Evolutionary conservation across 2,329 filamentous ascomycete genomes (phyloP), one percentile per base, ranked within the genome.

Genomic region (Nakataea oryzae): DNA sequence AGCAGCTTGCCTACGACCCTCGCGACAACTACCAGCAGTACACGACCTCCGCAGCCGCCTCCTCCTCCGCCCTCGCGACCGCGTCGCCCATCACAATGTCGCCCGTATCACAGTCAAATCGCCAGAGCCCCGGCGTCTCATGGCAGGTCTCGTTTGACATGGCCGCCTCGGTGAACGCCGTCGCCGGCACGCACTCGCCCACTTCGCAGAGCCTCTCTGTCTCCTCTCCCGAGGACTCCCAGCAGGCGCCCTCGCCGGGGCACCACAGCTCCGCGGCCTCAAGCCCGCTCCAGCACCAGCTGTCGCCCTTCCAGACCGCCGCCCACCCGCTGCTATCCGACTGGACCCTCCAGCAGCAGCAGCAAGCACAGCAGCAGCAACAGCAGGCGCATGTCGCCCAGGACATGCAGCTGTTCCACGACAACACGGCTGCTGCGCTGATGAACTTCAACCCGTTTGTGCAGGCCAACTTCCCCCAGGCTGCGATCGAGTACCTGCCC

Each of bases 331-430:
- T 81, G 59, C 71, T 87, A 65, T 81, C 82, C 58, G 83, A 87
- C 74, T 87, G 85, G 84, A 80, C 84, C 27, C 78, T 87, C 60
- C 79, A 82, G 62, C 80, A 83, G 65, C 79, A 81, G 60, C 80
- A 80, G 67, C 78, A 79, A 63, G n/a, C n/a, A n/a, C 78, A 79
- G 57, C 71, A 67, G 24, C 66, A 67, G 30, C 65, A 64, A 21
- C 62, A 65, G 12, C 63, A 68, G 26, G 70, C 72, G 2, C 71
- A 78, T 62, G 71, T 75, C 32, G 69, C 73, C 54, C 75, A 78
- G 66, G 81, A 83, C 56, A 73, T 83, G 60, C 74, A 81, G 54
- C 75, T 77, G 17, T 84, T 81, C 67, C 79, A 86, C 61, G 84
- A 83, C 69, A 84, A 87, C 65, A 76, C 80, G 54, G 54, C 60